Evolutionary conservation across 1,284 basidiomycete species (phyloP).

Genomic region (Waitea zeae): DNA sequence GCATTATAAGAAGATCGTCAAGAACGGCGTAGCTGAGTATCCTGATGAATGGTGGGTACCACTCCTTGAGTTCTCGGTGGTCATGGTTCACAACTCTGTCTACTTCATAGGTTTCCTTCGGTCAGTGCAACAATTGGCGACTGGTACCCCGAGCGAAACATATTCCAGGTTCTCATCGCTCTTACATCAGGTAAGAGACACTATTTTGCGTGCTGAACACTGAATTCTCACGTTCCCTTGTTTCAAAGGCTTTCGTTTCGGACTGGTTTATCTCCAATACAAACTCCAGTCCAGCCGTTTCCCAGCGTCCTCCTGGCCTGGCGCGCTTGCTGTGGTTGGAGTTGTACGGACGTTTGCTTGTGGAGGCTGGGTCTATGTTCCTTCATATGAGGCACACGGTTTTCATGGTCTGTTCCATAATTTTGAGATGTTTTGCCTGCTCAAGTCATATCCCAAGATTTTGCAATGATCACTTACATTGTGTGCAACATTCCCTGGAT

Average conservation of each 20-base stretch:
- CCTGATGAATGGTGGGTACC: constrained; percentile 90
- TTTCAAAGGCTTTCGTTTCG: constrained; percentile 65
- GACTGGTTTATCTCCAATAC: constrained; percentile 61
- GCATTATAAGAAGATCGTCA: constrained; percentile 80
- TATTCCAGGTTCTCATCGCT: constrained; percentile 87
- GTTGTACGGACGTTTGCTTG: constrained; percentile 69
- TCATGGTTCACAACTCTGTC: constrained; percentile 1
- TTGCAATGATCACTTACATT: constrained; percentile 80
- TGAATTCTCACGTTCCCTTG: constrained; percentile 8
- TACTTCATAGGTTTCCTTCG: neutral
- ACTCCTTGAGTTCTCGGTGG: constrained; percentile 77
- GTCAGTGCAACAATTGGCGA: constrained; percentile 56
- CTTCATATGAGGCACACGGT: neutral
- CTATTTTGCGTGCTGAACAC: constrained; percentile 16
- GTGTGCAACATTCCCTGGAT: constrained; percentile 80
- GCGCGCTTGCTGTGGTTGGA: constrained; percentile 40
- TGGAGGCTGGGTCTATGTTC: constrained; percentile 93
- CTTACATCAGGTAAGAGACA: constrained; percentile 48
- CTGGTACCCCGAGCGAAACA: constrained; percentile 78
- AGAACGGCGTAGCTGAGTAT: constrained; percentile 74
- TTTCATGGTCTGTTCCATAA: neutral
- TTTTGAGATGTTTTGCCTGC: neutral
- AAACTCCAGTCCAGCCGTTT: too few species aligned
- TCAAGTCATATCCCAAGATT: constrained; percentile 68
- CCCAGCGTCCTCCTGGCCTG: constrained; percentile 24